Evolutionary conservation across 306 rosid species (phyloP), one percentile per base, ranked within the genome.

Genomic region (Citrullus mucosospermus): DNA sequence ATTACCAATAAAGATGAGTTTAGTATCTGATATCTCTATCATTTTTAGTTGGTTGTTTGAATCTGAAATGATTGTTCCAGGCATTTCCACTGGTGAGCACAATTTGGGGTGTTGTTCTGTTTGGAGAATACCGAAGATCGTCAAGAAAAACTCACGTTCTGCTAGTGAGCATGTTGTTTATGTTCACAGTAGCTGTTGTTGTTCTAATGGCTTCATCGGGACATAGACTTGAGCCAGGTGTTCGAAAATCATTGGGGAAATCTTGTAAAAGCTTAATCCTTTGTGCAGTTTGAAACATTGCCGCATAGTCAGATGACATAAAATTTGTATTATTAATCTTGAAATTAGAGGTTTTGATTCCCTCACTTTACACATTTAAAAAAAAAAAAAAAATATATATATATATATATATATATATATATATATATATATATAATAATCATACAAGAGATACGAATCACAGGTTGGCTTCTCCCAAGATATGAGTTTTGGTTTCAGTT

Each of bases 21-120:
- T 20, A 43, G 55, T 69, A 41, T 22, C 3, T 43, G 32, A 44
- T 44, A 44, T 48, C 76, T 28, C 43, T 13, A 25, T 8, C 62
- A 9, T 54, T 44, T 68, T 41, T 13, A 2, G 4, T 11, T 25
- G 15, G 9, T 43, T 41, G 75, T 41, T 67, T 75, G 71, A 58
- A 39, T 30, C 15, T 77, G 1, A 75, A 46, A 61, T 81, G 77
- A 69, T 72, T 65, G 13, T 80, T 2, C n/a, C 84, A 92, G 98
- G 98, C 98, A 55, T 92, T 92, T 89, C 98, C 97, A 50, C 91
- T 93, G 4, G 96, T 93, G 81, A 88, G 96, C 88, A 93, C 98
- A 11, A 90, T 93, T 22, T 93, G 97, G 98, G 98, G 94, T 9
- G 20, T 92, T 4, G 75, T 90, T 78, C 65, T 92, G 79, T 92